phyloP scores from a whole-genome alignment of 2,329 filamentous ascomycete species.

The Nemania abortiva region DNA sequence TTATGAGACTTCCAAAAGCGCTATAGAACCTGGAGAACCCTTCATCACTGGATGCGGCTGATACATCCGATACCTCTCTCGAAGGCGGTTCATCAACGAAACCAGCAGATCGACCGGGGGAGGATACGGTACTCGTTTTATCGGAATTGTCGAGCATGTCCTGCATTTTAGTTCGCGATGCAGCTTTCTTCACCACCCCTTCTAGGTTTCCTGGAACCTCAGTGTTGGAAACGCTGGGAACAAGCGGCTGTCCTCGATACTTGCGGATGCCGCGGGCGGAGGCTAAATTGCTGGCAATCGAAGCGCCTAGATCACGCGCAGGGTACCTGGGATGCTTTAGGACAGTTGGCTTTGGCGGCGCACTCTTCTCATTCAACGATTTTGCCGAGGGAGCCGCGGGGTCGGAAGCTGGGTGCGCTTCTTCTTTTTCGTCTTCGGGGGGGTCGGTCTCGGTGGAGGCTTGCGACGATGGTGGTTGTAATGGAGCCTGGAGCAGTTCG shows the following conservation, averaged over 20 bases:
- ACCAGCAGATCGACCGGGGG: conserved; percentile 50
- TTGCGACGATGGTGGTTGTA: conserved; percentile 62
- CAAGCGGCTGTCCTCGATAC: conserved; percentile 74
- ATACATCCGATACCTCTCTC: conserved; percentile 47
- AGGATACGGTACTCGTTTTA: conserved; percentile 67
- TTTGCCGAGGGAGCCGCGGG: conserved; percentile 45
- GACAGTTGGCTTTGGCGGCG: conserved; percentile 52
- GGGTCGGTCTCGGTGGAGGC: conserved; percentile 54
- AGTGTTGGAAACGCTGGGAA: conserved; percentile 79
- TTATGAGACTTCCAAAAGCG: conserved; percentile 89
- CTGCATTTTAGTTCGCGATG: conserved; percentile 66
- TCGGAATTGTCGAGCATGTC: conserved; percentile 66
- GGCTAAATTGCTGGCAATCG: conserved; percentile 89
- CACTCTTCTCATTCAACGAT: conserved; percentile 44
- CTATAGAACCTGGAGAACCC: conserved; percentile 93
- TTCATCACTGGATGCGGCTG: conserved; percentile 68
- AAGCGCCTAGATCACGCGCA: conserved; percentile 79
- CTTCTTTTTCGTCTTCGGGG: conserved; percentile 55
- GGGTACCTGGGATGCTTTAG: conserved; percentile 63
- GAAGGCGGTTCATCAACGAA: conserved; percentile 46
- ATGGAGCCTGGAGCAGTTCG: conserved; percentile 79
- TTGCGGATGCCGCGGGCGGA: conserved; percentile 83
- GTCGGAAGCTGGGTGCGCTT: conserved; percentile 38
- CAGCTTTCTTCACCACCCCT: conserved; percentile 63
- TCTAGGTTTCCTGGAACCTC: conserved; percentile 79